phyloP scores from a whole-genome alignment of 768 basidiomycete species.

The Phanerodontia chrysosporium region DNA sequence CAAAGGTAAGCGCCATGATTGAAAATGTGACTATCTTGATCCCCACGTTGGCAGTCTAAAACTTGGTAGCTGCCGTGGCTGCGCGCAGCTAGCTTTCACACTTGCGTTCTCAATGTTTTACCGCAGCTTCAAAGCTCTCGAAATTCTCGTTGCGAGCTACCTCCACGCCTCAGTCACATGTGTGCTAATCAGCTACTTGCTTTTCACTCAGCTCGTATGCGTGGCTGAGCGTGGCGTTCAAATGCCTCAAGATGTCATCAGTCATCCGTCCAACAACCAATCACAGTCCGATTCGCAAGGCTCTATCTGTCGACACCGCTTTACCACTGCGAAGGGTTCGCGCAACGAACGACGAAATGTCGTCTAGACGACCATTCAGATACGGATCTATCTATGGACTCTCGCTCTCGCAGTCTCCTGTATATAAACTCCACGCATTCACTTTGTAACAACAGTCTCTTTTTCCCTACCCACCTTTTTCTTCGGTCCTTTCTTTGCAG shows the following conservation, averaged over 20 bases:
- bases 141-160: background rate
- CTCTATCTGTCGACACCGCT: background rate
- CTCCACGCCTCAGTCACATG: background rate
- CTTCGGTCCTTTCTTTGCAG: conserved; percentile 35
- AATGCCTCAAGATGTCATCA: background rate
- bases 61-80: background rate
- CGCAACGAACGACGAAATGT: background rate
- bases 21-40: background rate
- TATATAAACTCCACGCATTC: conserved; percentile 15
- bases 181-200: conserved; percentile 1
- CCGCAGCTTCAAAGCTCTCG: no score
- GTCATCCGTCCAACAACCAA: background rate
- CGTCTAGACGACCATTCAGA: background rate
- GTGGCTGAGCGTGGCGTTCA: background rate
- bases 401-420: background rate
- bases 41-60: background rate
- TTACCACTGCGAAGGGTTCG: background rate
- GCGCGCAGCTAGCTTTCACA: background rate
- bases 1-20: conserved; percentile 23
- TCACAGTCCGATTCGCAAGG: background rate
- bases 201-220: background rate
- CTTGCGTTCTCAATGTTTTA: no score
- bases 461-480: conserved; percentile 15
- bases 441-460: conserved; percentile 6
- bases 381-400: background rate